A percentile compares a stretch with the other conserved stretches of the same genome.
These are phyloP conservation scores for Hortaea werneckii DNA, from an alignment of 2,329 filamentous ascomycete genomes.

Conservation along the genomic window DNA sequence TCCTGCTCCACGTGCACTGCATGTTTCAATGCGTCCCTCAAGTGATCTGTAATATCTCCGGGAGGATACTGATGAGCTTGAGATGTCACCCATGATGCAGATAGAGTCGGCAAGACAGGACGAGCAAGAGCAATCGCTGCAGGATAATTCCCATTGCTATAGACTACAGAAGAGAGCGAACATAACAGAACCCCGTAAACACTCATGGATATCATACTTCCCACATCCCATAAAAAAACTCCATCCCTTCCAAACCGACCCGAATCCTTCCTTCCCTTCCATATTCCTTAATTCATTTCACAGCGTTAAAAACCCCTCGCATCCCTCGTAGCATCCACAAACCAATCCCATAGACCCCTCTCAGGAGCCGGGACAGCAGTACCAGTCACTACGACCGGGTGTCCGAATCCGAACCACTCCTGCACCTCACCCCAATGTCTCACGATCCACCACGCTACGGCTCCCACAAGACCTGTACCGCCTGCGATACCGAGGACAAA, in stretches of 20 bases:
- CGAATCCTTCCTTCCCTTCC: too few relatives aligned
- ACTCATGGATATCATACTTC: neutral
- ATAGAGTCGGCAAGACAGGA: too few relatives aligned
- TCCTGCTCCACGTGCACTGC: too few relatives aligned
- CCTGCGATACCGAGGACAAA: slow-evolving; percentile 64
- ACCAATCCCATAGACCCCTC: slow-evolving; percentile 3
- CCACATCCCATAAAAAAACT: neutral
- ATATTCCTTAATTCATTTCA: too few relatives aligned
- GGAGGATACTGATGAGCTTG: too few relatives aligned
- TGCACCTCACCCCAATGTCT: slow-evolving; percentile 23
- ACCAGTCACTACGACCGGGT: neutral
- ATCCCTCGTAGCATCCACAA: neutral
- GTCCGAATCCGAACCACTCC: slow-evolving; percentile 9
- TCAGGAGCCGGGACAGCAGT: slow-evolving; percentile 10
- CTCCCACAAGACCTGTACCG: slow-evolving; percentile 63
- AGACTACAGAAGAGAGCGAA: too few relatives aligned
- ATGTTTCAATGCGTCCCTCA: too few relatives aligned
- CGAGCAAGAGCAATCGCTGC: too few relatives aligned
- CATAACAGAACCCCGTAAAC: neutral
- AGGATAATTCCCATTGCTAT: too few relatives aligned
- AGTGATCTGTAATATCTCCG: too few relatives aligned
- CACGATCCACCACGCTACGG: slow-evolving; percentile 39
- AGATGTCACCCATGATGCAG: too few relatives aligned
- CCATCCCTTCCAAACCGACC: too few relatives aligned
- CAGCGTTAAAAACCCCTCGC: neutral